Evolutionary conservation across 139 green algal genomes (phyloP), one percentile per base, ranked within the genome.

Genomic region (Bryopsis sp.): DNA sequence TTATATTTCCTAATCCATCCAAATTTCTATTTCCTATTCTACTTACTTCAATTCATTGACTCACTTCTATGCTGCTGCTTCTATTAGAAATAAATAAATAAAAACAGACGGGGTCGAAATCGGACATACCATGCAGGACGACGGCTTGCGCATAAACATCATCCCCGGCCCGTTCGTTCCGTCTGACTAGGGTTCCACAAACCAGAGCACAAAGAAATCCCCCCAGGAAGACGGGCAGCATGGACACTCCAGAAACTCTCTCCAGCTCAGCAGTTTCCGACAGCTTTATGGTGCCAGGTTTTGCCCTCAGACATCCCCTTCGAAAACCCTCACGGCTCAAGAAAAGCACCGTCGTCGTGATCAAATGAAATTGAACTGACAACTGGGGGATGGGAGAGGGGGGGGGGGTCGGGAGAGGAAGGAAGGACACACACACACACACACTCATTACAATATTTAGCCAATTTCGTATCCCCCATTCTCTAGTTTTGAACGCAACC

Each of bases 311-410:
- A 62, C 90, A 95, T 2, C 84, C 91, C 3, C 91, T 63, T 0
- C 91, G 77, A 32, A 97, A 85, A 33, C 90, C 90, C 50, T 96
- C 90, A 1, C 90, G 76, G 60, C 83, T 92, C 0, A 96, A 71
- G 47, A 93, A 84, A 24, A 97, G 71, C 48, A 95, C 92, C 33
- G 80, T 86, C 39, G 91, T 92, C 57, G 88, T 96, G 58, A 97
- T 78, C 1, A 97, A 78, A 61, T 95, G 90, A 67, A 96, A 96
- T 74, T 96, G 91, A 1, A 97, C 75, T 1, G 85, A 63, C 1
- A 39, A 43, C 3, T 64, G n/a, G 57, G 31, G 34, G 3, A 58
- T 24, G 3, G 67, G 46, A 38, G n/a, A 67, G 26, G 38, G n/a
- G 5, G 1, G 2, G 7, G n/a, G 58, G 24, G 28, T 8, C 3